Evolutionary conservation across 1,139 yeast genomes (phyloP), one percentile per base, ranked within the genome.

Genomic region (Magnusiomyces fungicola): DNA sequence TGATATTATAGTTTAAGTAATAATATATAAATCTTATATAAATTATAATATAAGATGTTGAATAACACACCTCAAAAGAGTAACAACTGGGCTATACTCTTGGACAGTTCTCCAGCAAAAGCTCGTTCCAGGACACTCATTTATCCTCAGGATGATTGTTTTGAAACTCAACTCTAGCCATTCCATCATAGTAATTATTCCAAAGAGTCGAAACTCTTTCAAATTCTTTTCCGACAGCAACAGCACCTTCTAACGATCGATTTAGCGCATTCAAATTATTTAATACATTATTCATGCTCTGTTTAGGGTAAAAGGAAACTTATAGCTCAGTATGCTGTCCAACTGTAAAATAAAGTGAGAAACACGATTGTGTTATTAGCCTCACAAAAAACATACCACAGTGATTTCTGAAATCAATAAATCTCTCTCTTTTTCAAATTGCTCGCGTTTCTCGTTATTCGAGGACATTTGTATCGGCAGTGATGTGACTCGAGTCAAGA

Each of bases 211-310:
- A 68, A 14, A 76, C 78, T 30, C 70, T 67, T 48, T 76, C 78
- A 53, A 78, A 77, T 54, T 76, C 81, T 55, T 73, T 73, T 1
- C 81, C 81, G 5, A 78, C 79, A 1, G 77, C 76, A 18, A 75
- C 69, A 1, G 75, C 71, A 24, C 72, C 75, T 53, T 76, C 79
- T 42, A 78, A 59, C 0, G 80, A 72, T 43, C 78, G 68, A 56
- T 77, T 78, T 45, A 78, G 61, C 39, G 75, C 69, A 57, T 74
- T 75, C 46, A 77, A 60, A 53, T 74, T 75, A 56, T 72, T 70
- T 48, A 77, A 61, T 7, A 77, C 76, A 2, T 74, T 67, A 51
- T 76, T 80, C 76, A 77, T 72, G 23, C 76, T 69, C 57, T 63
- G 24, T 21, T 25, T 21, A 32, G 24, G 51, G 44, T 44, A 43